phyloP scores from a whole-genome alignment of 192 early-diverging fungal species.

The Backusella westeae region DNA sequence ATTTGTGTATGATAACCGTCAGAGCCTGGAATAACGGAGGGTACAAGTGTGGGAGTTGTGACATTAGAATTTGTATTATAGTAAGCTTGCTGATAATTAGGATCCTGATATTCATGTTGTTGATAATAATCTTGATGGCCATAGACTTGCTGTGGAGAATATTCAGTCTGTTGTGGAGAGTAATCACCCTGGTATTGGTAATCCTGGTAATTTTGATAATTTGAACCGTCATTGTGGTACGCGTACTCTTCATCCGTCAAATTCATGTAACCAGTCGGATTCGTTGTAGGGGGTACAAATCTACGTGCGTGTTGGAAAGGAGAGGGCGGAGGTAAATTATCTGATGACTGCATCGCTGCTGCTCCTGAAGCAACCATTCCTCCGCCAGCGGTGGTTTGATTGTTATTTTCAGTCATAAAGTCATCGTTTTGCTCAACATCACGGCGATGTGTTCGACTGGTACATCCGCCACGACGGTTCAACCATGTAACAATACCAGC shows the following conservation, averaged over 20 bases:
- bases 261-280: conserved; percentile 21
- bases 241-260: conserved; percentile 20
- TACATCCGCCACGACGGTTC: conserved; percentile 35
- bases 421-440: not conserved
- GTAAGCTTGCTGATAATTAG: not conserved
- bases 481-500: conserved; percentile 32
- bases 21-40: not conserved
- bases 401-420: conserved; percentile 24
- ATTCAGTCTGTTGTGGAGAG: not conserved
- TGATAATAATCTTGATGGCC: conserved; percentile 1
- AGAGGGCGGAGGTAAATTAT: conserved; percentile 14
- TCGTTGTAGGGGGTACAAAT: conserved; percentile 11
- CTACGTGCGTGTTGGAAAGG: conserved; percentile 23
- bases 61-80: not conserved
- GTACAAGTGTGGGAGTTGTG: not conserved
- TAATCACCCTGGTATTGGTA: not conserved
- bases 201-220: not conserved
- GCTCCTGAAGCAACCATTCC: conserved; percentile 5
- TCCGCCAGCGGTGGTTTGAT: not conserved
- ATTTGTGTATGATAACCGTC: conserved; percentile 7
- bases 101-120: not conserved
- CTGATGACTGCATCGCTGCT: conserved; percentile 8
- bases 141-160: not conserved
- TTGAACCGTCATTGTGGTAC: not conserved
- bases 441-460: conserved; percentile 9